Percentiles rank a stretch among this genome's conserved stretches.
phyloP scores from a whole-genome alignment of 1,284 basidiomycete genomes.

The Termitomyces sp. region DNA sequence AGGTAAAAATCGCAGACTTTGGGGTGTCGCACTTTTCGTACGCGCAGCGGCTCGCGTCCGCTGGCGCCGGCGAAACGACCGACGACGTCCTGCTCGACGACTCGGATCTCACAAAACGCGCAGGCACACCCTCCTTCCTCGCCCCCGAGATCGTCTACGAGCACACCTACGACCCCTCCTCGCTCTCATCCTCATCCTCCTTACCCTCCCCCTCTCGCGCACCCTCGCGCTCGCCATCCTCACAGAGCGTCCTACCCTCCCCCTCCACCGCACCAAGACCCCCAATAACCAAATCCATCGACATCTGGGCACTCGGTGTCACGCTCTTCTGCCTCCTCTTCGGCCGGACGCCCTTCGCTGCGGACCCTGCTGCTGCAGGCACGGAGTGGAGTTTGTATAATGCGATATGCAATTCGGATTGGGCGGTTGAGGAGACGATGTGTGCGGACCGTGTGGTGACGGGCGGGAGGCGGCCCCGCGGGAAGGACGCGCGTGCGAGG shows the following conservation, averaged over 20 bases:
- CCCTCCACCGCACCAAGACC: slow-evolving; percentile 39
- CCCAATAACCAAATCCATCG: slow-evolving; percentile 90
- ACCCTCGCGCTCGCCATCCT: slow-evolving; percentile 4
- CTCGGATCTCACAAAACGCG: slow-evolving; percentile 87
- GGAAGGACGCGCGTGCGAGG: slow-evolving; percentile 35
- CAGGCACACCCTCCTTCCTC: slow-evolving; percentile 95
- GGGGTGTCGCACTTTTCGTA: slow-evolving; percentile 95
- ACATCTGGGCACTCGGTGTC: slow-evolving; percentile 99
- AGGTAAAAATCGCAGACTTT: slow-evolving; percentile 97
- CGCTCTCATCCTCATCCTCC: slow-evolving; percentile 18
- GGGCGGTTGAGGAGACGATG: slow-evolving; percentile 69
- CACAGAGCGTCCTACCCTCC: neutral
- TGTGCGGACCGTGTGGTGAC: slow-evolving; percentile 67
- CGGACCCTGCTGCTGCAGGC: slow-evolving; percentile 36
- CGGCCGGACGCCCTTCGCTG: slow-evolving; percentile 47
- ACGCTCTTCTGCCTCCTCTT: slow-evolving; percentile 95
- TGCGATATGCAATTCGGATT: slow-evolving; percentile 78
- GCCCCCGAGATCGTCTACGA: slow-evolving; percentile 92
- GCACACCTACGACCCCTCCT: slow-evolving; percentile 24
- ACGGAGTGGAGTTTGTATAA: slow-evolving; percentile 80
- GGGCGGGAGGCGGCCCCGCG: slow-evolving; percentile 47
- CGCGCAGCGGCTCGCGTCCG: slow-evolving; percentile 64
- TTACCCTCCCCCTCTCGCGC: slow-evolving; percentile 18
- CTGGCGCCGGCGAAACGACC: slow-evolving; percentile 35
- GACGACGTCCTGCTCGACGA: slow-evolving; percentile 75